These are phyloP conservation scores for Protostelium mycophagum DNA, from an alignment of 78 protist genomes.

Conservation along the genomic window DNA sequence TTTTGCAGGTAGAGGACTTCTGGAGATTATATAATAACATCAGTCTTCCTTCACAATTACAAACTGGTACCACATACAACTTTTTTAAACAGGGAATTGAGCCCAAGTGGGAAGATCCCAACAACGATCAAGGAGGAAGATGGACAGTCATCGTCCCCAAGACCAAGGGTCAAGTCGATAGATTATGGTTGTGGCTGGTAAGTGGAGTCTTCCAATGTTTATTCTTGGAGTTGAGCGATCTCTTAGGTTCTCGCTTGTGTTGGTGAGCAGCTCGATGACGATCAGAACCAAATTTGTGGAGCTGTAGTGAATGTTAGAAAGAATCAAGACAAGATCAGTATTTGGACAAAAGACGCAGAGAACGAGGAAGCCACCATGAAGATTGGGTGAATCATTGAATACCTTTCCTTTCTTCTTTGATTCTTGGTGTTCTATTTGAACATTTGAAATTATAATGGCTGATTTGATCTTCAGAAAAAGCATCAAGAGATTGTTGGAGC, in stretches of 20 bases:
- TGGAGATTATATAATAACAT: slow-evolving; percentile 32
- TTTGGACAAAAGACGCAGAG: slow-evolving; percentile 43
- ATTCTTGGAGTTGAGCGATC: neutral
- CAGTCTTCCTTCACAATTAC: slow-evolving; percentile 19
- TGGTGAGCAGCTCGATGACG: slow-evolving; percentile 59
- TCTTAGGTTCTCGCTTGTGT: slow-evolving; percentile 34
- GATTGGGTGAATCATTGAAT: slow-evolving; percentile 18
- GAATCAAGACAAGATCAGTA: slow-evolving; percentile 39
- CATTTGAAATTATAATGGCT: neutral
- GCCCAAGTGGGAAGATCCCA: slow-evolving; percentile 68
- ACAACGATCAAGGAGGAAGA: slow-evolving; percentile 61
- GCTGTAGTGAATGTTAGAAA: slow-evolving; percentile 33
- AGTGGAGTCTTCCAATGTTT: neutral
- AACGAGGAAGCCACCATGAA: slow-evolving; percentile 38
- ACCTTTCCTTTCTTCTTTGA: no score
- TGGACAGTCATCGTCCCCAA: slow-evolving; percentile 24
- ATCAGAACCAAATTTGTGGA: slow-evolving; percentile 40
- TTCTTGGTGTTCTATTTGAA: no score
- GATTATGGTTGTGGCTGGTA: neutral
- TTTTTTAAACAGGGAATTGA: slow-evolving; percentile 55
- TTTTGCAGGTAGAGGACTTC: slow-evolving; percentile 11
- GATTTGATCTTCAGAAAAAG: neutral
- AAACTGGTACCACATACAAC: slow-evolving; percentile 39
- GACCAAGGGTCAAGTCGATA: neutral
- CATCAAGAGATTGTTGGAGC: neutral